A percentile compares a stretch with the other conserved stretches of the same genome.
phyloP scores from a whole-genome alignment of 768 basidiomycete species.

The Collybia sp. region DNA sequence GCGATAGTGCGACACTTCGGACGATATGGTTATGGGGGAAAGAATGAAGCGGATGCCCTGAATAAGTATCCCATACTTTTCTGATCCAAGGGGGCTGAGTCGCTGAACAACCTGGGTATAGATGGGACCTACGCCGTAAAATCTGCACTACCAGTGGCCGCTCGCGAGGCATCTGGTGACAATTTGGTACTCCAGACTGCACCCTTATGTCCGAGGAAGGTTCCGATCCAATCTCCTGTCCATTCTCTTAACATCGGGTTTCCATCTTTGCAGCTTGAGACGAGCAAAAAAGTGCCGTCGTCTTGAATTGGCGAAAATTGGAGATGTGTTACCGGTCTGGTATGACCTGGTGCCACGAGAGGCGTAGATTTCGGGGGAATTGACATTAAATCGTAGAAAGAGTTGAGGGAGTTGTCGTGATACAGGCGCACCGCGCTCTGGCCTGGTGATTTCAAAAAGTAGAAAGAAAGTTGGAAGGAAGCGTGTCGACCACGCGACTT shows the following conservation, averaged over 20 bases:
- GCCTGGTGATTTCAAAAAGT: conserved; percentile 11
- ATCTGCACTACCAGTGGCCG: conserved; percentile 92
- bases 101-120: conserved; percentile 8
- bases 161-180: conserved; percentile 77
- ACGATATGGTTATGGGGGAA: conserved; percentile 99
- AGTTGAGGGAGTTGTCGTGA: conserved; percentile 28
- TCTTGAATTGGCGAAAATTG: conserved; percentile 86
- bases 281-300: conserved; percentile 83
- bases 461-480: conserved; percentile 6
- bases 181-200: conserved; percentile 98
- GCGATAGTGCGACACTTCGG: conserved; percentile 86
- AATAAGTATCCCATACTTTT: conserved; percentile 95
- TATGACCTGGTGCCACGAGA: conserved; percentile 83
- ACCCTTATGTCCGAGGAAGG: conserved; percentile 86
- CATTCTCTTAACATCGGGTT: conserved; percentile 96
- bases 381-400: conserved; percentile 45
- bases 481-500: background rate
- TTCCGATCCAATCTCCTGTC: conserved; percentile 99
- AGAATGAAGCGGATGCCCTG: conserved; percentile 85
- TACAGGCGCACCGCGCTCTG: conserved; percentile 55
- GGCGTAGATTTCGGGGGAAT: conserved; percentile 64
- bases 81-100: conserved; percentile 31
- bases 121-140: conserved; percentile 81
- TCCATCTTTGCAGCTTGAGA: conserved; percentile 98
- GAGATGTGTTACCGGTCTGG: conserved; percentile 87